These are phyloP conservation scores for Fusarium scirpi DNA, from an alignment of 2,329 filamentous ascomycete genomes.

Conservation along the genomic window DNA sequence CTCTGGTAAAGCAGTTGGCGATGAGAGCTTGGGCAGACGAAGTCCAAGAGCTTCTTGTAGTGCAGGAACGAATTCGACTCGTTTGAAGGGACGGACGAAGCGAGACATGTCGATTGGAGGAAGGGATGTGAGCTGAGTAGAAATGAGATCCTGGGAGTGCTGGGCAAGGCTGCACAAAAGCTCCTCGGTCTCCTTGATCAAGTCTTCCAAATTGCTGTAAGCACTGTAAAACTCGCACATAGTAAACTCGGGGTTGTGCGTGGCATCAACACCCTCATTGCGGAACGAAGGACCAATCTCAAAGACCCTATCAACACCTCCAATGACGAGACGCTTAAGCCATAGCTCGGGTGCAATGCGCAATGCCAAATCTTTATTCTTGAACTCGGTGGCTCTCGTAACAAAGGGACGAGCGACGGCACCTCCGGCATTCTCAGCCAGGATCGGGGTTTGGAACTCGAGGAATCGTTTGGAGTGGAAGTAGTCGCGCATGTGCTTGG, in stretches of 20 bases:
- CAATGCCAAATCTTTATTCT: slow-evolving; percentile 77
- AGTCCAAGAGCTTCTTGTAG: slow-evolving; percentile 77
- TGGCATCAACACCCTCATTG: slow-evolving; percentile 91
- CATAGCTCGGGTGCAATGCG: slow-evolving; percentile 95
- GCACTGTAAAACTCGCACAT: slow-evolving; percentile 97
- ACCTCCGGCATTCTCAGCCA: slow-evolving; percentile 85
- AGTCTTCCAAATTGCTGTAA: slow-evolving; percentile 79
- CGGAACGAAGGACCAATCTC: slow-evolving; percentile 94
- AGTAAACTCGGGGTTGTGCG: slow-evolving; percentile 97
- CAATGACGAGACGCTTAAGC: slow-evolving; percentile 91
- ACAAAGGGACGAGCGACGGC: slow-evolving; percentile 88
- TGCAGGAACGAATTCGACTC: slow-evolving; percentile 84
- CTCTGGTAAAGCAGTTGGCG: slow-evolving; percentile 66
- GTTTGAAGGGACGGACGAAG: slow-evolving; percentile 68
- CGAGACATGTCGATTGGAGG: slow-evolving; percentile 61
- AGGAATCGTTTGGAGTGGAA: slow-evolving; percentile 79
- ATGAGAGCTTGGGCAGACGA: slow-evolving; percentile 72
- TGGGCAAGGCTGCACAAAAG: slow-evolving; percentile 72
- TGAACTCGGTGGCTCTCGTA: slow-evolving; percentile 81
- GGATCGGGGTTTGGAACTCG: slow-evolving; percentile 91
- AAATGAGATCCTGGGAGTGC: slow-evolving; percentile 61
- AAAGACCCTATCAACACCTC: slow-evolving; percentile 88
- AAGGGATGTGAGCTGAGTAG: slow-evolving; percentile 60
- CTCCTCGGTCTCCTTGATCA: slow-evolving; percentile 81
- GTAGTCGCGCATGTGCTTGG: slow-evolving; percentile 78